Conservation (phyloP, 345 rosid genomes). For the Psidium guajava region DNA sequence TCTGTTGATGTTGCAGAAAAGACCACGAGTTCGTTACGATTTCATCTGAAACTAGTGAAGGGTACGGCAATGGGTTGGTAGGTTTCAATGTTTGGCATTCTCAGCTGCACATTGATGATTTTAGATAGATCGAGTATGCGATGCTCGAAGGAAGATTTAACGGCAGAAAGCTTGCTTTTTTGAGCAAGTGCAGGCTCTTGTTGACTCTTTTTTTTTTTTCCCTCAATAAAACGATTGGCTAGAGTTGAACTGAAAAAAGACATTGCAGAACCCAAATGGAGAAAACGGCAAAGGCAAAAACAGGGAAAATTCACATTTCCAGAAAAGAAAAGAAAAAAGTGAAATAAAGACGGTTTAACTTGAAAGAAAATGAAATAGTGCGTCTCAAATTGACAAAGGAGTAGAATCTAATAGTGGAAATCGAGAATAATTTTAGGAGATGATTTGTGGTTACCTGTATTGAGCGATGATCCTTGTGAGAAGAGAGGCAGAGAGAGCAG, state of each 20-base stretch:
- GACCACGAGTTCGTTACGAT: background rate
- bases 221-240: background rate
- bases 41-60: background rate
- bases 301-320: background rate
- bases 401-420: background rate
- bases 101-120: background rate
- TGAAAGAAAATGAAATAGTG: background rate
- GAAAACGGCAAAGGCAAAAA: background rate
- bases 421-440: background rate
- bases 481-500: conserved; percentile 42
- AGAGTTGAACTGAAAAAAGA: background rate
- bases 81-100: background rate
- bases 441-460: conserved; percentile 34
- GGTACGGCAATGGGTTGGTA: background rate
- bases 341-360: background rate
- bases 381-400: background rate
- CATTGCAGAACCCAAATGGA: background rate
- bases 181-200: background rate
- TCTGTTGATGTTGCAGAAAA: conserved; percentile 15
- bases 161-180: background rate
- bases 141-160: background rate
- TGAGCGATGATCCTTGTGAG: conserved; percentile 38
- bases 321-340: no score
- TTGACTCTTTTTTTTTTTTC: background rate
- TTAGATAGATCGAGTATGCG: background rate